phyloP scores from a whole-genome alignment of 129 eudicot species.

The Flaveria brownii region DNA sequence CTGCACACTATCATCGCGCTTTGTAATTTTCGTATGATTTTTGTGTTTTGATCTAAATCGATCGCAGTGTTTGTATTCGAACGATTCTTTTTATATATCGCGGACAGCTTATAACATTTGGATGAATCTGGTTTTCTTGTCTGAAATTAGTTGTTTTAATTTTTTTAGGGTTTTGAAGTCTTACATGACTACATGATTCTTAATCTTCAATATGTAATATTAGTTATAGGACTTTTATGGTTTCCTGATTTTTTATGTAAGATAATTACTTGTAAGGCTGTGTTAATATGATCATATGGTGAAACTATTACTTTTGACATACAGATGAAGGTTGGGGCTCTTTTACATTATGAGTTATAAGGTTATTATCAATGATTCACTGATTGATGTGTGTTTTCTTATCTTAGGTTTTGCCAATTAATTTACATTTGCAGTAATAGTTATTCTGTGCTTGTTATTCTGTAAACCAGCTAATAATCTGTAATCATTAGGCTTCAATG shows the following conservation, averaged over 20 bases:
- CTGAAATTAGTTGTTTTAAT: neutral
- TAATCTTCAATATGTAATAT: neutral
- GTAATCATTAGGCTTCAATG: neutral
- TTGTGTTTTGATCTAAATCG: slow-evolving; percentile 5
- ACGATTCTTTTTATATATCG: neutral
- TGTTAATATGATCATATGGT: neutral
- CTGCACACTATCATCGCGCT: neutral
- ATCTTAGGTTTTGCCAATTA: neutral
- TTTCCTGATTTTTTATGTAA: neutral
- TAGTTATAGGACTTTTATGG: neutral
- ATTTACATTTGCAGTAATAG: neutral
- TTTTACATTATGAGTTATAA: neutral
- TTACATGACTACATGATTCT: neutral
- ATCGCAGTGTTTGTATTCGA: neutral
- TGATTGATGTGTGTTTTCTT: slow-evolving; percentile 16
- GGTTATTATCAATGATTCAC: neutral
- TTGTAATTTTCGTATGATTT: neutral
- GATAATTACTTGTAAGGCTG: neutral
- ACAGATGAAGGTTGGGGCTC: neutral
- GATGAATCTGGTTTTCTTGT: too few relatives aligned
- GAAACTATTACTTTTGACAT: neutral
- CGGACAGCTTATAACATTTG: neutral
- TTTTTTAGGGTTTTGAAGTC: slow-evolving; percentile 12
- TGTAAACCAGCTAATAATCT: neutral
- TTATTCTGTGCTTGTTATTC: neutral